A percentile compares a stretch with the other conserved stretches of the same genome.
phyloP scores from a whole-genome alignment of 2,329 filamentous ascomycete genomes.

The Cylindrodendrum hubeiense region DNA sequence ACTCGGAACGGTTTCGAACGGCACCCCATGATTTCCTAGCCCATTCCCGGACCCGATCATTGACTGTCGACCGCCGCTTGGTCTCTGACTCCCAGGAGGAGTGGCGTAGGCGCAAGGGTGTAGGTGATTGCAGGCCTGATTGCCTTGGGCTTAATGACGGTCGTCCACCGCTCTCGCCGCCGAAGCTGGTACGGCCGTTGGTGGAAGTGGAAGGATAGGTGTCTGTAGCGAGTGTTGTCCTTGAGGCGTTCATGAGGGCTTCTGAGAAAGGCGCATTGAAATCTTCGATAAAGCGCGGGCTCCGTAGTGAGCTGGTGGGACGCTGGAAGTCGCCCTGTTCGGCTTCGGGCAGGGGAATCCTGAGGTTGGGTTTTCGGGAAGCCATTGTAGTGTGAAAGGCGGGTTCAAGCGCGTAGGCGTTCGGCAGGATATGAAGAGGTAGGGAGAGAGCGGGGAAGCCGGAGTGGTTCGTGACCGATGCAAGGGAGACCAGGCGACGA shows the following conservation, averaged over 20 bases:
- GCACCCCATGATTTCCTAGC: slow-evolving; percentile 49
- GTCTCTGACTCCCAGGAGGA: slow-evolving; percentile 45
- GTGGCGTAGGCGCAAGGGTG: slow-evolving; percentile 40
- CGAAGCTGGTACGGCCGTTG: slow-evolving; percentile 42
- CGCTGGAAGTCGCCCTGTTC: slow-evolving; percentile 37
- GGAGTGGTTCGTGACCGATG: not conserved
- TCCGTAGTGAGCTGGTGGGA: slow-evolving; percentile 38
- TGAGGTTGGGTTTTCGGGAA: slow-evolving; percentile 44
- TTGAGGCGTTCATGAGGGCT: slow-evolving; percentile 49
- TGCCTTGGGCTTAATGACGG: slow-evolving; percentile 20
- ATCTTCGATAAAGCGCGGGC: slow-evolving; percentile 53
- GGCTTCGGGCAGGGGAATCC: slow-evolving; percentile 42
- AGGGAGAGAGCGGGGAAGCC: not conserved
- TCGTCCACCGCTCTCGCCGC: slow-evolving; percentile 36
- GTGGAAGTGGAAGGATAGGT: slow-evolving; percentile 39
- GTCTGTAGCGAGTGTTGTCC: slow-evolving; percentile 44
- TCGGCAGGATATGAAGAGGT: not conserved
- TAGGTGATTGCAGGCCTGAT: slow-evolving; percentile 15
- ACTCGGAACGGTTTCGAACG: slow-evolving; percentile 40
- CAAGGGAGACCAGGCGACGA: not conserved
- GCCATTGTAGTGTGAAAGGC: slow-evolving; percentile 40
- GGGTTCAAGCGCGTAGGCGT: slow-evolving; percentile 19
- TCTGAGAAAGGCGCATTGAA: slow-evolving; percentile 55
- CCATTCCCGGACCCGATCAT: slow-evolving; percentile 50
- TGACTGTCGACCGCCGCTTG: slow-evolving; percentile 46